Percentiles rank a stretch among this genome's conserved stretches.
phyloP scores from a whole-genome alignment of 192 early-diverging fungal genomes.

The Entophlyctis luteolus region DNA sequence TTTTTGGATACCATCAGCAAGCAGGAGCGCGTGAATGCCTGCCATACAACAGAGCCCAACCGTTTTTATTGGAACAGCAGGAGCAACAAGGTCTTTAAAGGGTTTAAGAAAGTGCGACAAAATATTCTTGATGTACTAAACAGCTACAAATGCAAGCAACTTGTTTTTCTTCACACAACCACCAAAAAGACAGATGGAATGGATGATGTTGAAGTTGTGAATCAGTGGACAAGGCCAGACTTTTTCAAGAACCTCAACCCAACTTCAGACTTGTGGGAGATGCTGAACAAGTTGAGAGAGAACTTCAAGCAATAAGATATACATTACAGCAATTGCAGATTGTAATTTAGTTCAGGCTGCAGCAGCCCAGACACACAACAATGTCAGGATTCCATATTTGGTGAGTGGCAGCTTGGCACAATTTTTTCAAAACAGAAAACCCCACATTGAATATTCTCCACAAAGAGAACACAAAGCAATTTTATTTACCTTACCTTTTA shows the following conservation, averaged over 20 bases:
- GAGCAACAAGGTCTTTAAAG: neutral
- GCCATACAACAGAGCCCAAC: slow-evolving; percentile 32
- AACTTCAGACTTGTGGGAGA: slow-evolving; percentile 18
- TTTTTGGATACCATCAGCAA: slow-evolving; percentile 31
- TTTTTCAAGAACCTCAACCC: slow-evolving; percentile 22
- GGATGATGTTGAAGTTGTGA: slow-evolving; percentile 18
- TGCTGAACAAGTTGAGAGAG: slow-evolving; percentile 21
- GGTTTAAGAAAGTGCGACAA: slow-evolving; percentile 15
- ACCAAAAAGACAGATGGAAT: slow-evolving; percentile 22
- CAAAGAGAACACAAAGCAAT: no score
- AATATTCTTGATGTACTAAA: slow-evolving; percentile 6
- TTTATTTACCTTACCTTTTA: no score
- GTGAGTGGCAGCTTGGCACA: no score
- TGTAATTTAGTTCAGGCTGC: no score
- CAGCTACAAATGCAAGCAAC: slow-evolving; percentile 1
- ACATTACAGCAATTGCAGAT: no score
- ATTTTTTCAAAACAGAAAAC: no score
- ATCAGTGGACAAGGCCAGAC: slow-evolving; percentile 17
- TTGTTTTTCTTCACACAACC: slow-evolving; percentile 29
- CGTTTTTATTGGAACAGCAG: slow-evolving; percentile 30
- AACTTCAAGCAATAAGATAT: neutral
- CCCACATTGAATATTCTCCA: no score
- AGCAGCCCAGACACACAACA: no score
- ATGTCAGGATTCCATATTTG: no score
- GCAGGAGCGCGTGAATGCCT: slow-evolving; percentile 30